phyloP scores from a whole-genome alignment of 352 stramenopile genomes.

The Phytophthora hybrid region DNA sequence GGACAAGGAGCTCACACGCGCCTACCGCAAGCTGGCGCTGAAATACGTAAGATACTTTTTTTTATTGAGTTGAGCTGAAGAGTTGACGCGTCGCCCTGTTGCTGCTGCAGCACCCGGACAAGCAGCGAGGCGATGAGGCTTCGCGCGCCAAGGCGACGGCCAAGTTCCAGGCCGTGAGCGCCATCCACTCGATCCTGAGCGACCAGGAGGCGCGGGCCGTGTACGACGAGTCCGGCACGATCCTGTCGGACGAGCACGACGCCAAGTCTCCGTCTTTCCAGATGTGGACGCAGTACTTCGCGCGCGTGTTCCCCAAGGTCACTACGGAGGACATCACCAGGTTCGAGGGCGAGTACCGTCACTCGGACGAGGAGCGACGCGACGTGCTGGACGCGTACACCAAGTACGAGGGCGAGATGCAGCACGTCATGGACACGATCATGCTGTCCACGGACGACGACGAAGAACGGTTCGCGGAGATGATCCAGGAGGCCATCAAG shows the following conservation, averaged over 20 bases:
- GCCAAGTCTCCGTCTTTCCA: constrained; percentile 59
- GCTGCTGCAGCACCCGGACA: constrained; percentile 86
- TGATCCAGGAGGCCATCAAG: constrained; percentile 76
- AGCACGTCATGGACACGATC: constrained; percentile 82
- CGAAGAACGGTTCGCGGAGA: constrained; percentile 67
- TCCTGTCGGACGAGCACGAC: constrained; percentile 63
- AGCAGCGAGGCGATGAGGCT: constrained; percentile 80
- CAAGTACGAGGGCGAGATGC: constrained; percentile 84
- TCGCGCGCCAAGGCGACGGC: constrained; percentile 60
- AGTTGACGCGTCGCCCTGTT: neutral
- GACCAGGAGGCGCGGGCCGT: constrained; percentile 72
- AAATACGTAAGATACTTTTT: constrained; percentile 46
- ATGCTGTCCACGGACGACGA: constrained; percentile 91
- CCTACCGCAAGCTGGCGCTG: constrained; percentile 76
- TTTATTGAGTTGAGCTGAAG: neutral
- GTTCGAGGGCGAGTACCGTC: constrained; percentile 85
- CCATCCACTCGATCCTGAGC: constrained; percentile 88
- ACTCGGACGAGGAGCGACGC: constrained; percentile 83
- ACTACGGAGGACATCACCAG: constrained; percentile 79
- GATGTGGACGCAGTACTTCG: constrained; percentile 91
- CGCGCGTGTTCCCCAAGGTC: constrained; percentile 89
- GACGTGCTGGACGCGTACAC: constrained; percentile 85
- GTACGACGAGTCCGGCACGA: constrained; percentile 89
- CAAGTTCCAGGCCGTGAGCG: constrained; percentile 90
- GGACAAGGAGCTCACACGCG: constrained; percentile 78